These are phyloP conservation scores for Candida chilensis DNA, from an alignment of 805 yeast species.

Conservation along the genomic window DNA sequence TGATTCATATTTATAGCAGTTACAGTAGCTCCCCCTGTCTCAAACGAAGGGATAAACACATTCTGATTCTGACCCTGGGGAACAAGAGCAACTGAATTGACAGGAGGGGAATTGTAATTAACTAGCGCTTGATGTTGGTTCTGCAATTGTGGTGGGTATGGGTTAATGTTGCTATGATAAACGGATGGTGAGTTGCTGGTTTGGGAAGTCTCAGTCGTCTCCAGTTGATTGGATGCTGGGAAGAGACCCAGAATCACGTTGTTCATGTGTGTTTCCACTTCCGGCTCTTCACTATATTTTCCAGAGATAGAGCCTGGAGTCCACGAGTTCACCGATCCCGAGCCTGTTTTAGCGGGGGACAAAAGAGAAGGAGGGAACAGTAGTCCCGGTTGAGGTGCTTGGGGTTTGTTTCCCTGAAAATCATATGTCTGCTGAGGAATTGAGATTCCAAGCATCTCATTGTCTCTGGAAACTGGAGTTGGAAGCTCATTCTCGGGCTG, in stretches of 20 bases:
- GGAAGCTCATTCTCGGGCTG: neutral
- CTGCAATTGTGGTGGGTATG: too few species aligned
- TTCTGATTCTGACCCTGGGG: neutral
- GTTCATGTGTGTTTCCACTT: too few species aligned
- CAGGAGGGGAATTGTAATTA: neutral
- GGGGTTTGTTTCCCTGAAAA: neutral
- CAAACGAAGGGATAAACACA: too few species aligned
- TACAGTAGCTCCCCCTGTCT: too few species aligned
- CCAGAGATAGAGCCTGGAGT: neutral
- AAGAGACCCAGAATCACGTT: too few species aligned
- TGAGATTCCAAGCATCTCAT: neutral
- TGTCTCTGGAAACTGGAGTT: neutral
- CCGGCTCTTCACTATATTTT: too few species aligned
- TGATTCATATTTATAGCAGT: too few species aligned
- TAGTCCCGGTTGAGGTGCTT: neutral
- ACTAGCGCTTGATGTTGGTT: too few species aligned
- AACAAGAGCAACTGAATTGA: neutral
- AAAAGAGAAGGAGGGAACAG: neutral
- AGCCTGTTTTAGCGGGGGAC: neutral
- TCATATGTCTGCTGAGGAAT: neutral
- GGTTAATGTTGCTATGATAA: too few species aligned
- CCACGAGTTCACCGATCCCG: neutral
- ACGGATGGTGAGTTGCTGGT: too few species aligned
- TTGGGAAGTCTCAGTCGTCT: too few species aligned
- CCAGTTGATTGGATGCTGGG: too few species aligned